Evolutionary conservation across 2,329 filamentous ascomycete species (phyloP), one percentile per base, ranked within the genome.

Genomic region (Paraphoma chrysanthemicola): DNA sequence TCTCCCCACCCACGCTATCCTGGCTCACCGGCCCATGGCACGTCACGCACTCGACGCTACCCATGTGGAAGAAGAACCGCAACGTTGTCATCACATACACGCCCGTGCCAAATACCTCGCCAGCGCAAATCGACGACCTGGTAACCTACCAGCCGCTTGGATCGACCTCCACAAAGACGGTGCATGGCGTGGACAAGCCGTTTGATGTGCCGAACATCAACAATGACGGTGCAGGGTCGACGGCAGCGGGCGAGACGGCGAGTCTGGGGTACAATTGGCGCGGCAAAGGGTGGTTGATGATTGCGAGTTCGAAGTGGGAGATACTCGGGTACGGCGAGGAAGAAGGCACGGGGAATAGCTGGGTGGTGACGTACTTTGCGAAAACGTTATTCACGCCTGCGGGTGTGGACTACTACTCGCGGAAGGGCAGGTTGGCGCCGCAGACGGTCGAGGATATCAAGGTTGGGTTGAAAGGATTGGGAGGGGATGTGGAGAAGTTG

Each of bases 361-460:
- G 91, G 90, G 87, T 86, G 1, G 90, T 96, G 12, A 96, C 91
- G 4, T 94, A 89, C 83, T 96, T 96, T 75, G 88, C 89, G 60
- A 88, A 90, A 69, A 96, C 91, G 23, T 65, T 93, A 44, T 96
- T 96, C 66, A 95, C 92, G 6, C 89, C 90, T 60, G 90, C 92
- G 54, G 92, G 92, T 0, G 69, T 96, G 30, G 92, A 96, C 77
- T 77, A 96, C 9, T 95, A 94, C 75, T 88, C 86, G 44, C 83
- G 90, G 64, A 81, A 83, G 14, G 82, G 78, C 49, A 84, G 83
- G 59, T 62, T 92, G 60, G 83, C 81, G 52, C 78, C 83, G 54
- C 83, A 80, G 70, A 85, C 87, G 51, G 81, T 88, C 39, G 78
- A 76, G 48, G 80, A 72, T 28, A 85, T 94, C 57, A 81, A 85